Evolutionary conservation across 805 yeast genomes (phyloP).

Genomic region (Yamadazyma olivae): DNA sequence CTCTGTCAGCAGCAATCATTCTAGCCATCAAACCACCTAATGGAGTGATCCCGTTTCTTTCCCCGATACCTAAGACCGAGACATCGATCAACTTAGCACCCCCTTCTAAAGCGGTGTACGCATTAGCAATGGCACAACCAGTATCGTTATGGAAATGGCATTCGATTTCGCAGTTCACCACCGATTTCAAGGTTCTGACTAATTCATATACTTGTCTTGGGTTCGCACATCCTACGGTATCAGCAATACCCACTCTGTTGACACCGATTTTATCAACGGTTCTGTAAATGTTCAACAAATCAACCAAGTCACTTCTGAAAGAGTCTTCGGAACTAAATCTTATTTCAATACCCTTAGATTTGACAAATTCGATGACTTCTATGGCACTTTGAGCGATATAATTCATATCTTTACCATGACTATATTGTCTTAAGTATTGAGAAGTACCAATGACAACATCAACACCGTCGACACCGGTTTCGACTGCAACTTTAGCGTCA

Average conservation of each 20-base stretch:
- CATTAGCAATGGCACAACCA: slow-evolving; percentile 63
- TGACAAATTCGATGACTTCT: slow-evolving; percentile 59
- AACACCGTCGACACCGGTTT: slow-evolving; percentile 63
- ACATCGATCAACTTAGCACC: slow-evolving; percentile 60
- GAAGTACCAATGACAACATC: slow-evolving; percentile 62
- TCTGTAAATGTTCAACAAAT: slow-evolving; percentile 54
- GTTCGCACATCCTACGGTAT: slow-evolving; percentile 63
- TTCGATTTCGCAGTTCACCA: slow-evolving; percentile 57
- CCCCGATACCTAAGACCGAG: slow-evolving; percentile 60
- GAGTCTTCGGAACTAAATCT: slow-evolving; percentile 60
- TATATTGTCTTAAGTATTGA: slow-evolving; percentile 52
- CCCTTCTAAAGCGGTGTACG: slow-evolving; percentile 61
- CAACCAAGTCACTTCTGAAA: slow-evolving; percentile 59
- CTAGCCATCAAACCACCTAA: slow-evolving; percentile 62
- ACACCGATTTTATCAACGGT: slow-evolving; percentile 63
- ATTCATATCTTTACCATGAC: slow-evolving; percentile 62
- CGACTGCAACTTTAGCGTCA: slow-evolving; percentile 58
- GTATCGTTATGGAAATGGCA: slow-evolving; percentile 64
- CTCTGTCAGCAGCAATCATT: slow-evolving; percentile 61
- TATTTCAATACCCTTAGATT: slow-evolving; percentile 57
- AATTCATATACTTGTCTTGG: slow-evolving; percentile 62
- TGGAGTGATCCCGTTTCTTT: slow-evolving; percentile 62
- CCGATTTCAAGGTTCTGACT: slow-evolving; percentile 55
- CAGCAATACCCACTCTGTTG: slow-evolving; percentile 62
- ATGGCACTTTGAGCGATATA: slow-evolving; percentile 55